These are phyloP conservation scores for Ceratocystis eucalypticola DNA, from an alignment of 2,329 filamentous ascomycete genomes.

Conservation along the genomic window DNA sequence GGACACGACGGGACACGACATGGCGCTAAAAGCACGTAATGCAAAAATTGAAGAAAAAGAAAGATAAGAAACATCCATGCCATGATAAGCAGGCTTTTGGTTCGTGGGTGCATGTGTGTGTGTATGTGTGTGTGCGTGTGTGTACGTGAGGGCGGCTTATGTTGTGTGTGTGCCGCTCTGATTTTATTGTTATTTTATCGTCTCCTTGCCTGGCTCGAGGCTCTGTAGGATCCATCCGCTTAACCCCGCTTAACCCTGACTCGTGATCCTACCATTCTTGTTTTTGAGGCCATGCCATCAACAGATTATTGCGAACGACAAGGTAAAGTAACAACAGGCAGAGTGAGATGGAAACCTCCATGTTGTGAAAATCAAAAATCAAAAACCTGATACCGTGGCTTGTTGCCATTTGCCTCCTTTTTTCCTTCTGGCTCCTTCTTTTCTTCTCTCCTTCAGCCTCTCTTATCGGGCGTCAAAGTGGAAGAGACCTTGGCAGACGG, in stretches of 20 bases:
- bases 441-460: too few relatives aligned
- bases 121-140: too few relatives aligned
- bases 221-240: slow-evolving; percentile 3
- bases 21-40: neutral
- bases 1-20: neutral
- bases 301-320: neutral
- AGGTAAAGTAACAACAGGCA: too few relatives aligned
- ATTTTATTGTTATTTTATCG: neutral
- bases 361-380: too few relatives aligned
- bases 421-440: too few relatives aligned
- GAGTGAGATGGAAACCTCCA: too few relatives aligned
- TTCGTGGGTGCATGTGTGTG: too few relatives aligned
- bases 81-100: neutral
- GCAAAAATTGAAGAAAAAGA: neutral
- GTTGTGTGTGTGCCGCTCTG: neutral
- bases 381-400: too few relatives aligned
- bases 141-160: neutral
- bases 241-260: slow-evolving; percentile 6
- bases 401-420: too few relatives aligned
- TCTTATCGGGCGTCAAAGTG: neutral
- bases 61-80: too few relatives aligned
- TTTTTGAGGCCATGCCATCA: neutral
- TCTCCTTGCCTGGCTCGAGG: neutral
- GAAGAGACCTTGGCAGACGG: neutral
- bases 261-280: neutral